These are phyloP conservation scores for Sporothrix pseudoabietina DNA, from an alignment of 2,329 filamentous ascomycete species.

Conservation along the genomic window DNA sequence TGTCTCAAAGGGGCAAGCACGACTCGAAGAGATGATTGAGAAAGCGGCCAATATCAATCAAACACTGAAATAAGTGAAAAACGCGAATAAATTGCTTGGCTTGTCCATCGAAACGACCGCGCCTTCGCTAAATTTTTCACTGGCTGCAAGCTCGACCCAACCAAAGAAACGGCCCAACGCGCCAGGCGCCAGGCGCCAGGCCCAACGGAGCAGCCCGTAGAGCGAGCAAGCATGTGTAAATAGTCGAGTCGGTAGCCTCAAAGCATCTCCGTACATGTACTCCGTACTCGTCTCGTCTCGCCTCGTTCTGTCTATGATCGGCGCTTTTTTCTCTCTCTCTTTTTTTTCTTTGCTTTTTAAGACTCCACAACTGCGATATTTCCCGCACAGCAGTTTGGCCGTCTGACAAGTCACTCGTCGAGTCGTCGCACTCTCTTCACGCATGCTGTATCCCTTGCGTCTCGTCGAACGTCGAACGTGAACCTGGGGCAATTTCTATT, in stretches of 20 bases:
- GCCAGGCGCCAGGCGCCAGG: conserved; percentile 15
- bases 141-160: background rate
- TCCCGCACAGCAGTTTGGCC: background rate
- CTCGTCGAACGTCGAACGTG: background rate
- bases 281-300: background rate
- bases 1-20: background rate
- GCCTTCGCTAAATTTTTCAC: conserved; percentile 8
- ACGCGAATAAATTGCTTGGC: background rate
- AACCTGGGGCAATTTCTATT: background rate
- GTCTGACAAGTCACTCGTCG: background rate
- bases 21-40: background rate
- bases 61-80: background rate
- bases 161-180: too few relatives aligned
- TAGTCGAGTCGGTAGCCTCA: background rate
- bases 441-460: background rate
- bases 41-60: background rate
- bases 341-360: too few relatives aligned
- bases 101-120: background rate
- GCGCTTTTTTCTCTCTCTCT: background rate
- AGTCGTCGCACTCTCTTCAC: background rate
- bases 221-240: background rate
- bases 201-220: conserved; percentile 16
- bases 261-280: background rate
- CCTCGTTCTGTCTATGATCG: background rate
- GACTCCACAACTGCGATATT: conserved; percentile 15